These are phyloP conservation scores for Aspergillus kassunensis DNA, from an alignment of 495 filamentous ascomycete genomes.

Conservation along the genomic window DNA sequence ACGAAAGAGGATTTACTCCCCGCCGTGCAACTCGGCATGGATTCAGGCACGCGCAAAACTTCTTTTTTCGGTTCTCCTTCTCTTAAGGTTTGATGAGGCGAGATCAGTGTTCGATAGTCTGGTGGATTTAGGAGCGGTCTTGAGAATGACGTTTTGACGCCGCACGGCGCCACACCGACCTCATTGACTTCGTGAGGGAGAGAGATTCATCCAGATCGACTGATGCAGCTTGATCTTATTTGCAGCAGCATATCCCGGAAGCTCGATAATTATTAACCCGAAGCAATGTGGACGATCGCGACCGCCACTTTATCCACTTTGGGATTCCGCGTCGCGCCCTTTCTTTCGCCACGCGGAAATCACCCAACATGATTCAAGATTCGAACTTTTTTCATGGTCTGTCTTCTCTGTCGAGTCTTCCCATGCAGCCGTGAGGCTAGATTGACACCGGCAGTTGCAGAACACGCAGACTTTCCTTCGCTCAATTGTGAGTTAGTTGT, in stretches of 20 bases:
- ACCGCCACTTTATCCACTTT: slow-evolving; percentile 7
- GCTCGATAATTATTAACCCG: background rate
- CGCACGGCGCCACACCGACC: background rate
- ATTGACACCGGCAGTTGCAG: background rate
- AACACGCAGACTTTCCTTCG: background rate
- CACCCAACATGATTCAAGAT: slow-evolving; percentile 1
- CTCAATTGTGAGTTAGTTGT: slow-evolving; percentile 22
- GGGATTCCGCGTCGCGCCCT: background rate
- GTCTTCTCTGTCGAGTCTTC: too few species aligned
- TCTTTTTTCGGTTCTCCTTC: background rate
- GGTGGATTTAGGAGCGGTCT: too few species aligned
- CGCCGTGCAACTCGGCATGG: background rate
- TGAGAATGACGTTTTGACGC: background rate
- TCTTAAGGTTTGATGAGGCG: background rate
- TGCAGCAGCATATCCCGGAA: background rate
- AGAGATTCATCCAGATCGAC: background rate
- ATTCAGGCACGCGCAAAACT: background rate
- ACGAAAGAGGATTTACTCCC: background rate
- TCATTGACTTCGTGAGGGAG: background rate
- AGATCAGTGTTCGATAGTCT: slow-evolving; percentile 1
- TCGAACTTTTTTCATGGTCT: too few species aligned
- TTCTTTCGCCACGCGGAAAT: slow-evolving; percentile 6
- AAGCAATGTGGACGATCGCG: background rate
- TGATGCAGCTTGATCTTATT: slow-evolving; percentile 2
- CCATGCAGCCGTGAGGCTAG: background rate